Base-by-base conservation (phyloP, 768 basidiomycete species). In the Crucibulum laeve region DNA sequence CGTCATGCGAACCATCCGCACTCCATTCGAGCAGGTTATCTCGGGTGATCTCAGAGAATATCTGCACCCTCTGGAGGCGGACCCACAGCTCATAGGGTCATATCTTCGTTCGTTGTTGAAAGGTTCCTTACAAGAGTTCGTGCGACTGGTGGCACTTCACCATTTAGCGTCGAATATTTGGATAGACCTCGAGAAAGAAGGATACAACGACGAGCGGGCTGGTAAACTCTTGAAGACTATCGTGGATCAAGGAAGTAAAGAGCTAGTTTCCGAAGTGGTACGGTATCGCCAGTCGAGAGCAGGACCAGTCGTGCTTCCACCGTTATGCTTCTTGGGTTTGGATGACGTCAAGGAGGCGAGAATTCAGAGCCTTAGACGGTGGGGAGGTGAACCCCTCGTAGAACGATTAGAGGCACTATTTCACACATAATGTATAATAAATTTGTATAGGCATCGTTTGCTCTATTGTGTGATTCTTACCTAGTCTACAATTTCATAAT, bases 141-240 rank as follows among this genome's bases (percentile, higher is more conserved):
- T 87, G 45, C 67, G 76, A 35, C 60, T 82, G 33, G 63, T 93
- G 5, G 87, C 87, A 2, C 53, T 91, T 11, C 90, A 93, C 54
- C 91, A 94, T 54, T 60, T 93, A 18, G 80, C 91, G 8, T 73
- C 73, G 38, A 80, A 71, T 52, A 76, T 91, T 21, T 91, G 90
- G 90, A 71, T 67, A 2, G 87, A 88, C 55, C 53, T 85, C 24
- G 57, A 53, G 30, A 52, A 51, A n/a, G 54, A 50, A 2, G 54
- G 30, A 1, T 58, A 38, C 41, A 51, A 53, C 2, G 64, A 66
- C 48, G 66, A 74, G 17, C 56, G 62, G 8, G 68, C 68, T 17
- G 61, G 49, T 47, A 77, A 70, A 50, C 54, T 88, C 44, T 55
- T 87, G 46, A 67, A 64, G 51, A 70, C 69, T 13, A 60, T 88